Evolutionary conservation across 2,329 filamentous ascomycete genomes (phyloP).

Genomic region (Fusarium denticulatum): DNA sequence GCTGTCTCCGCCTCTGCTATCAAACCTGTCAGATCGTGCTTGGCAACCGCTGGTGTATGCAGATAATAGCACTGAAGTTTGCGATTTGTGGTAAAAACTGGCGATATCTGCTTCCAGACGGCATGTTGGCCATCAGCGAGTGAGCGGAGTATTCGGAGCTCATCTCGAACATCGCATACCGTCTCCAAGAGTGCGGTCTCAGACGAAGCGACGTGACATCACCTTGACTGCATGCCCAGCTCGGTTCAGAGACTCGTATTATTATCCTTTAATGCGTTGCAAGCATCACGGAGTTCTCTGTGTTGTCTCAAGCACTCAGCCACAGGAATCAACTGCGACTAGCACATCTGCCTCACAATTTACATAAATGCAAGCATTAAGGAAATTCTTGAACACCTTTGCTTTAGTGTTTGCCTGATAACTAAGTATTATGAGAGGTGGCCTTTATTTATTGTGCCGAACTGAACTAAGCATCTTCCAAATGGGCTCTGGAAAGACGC

Average conservation of each 20-base stretch:
- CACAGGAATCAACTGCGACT: no score
- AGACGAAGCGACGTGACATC: accelerated
- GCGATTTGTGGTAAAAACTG: no score
- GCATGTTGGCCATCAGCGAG: no score
- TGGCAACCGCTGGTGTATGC: background rate
- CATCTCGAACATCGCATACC: background rate
- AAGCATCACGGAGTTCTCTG: no score
- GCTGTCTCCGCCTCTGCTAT: background rate
- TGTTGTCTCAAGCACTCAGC: no score
- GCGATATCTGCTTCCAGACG: background rate
- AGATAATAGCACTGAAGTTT: no score
- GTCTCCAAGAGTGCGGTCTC: accelerated
- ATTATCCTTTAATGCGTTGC: accelerated
- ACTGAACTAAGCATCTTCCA: background rate
- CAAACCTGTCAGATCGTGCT: accelerated
- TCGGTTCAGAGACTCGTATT: background rate
- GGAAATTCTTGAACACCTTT: background rate
- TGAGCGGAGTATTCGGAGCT: background rate
- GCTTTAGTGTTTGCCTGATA: accelerated
- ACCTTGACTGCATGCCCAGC: no score
- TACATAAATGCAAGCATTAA: no score
- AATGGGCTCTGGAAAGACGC: background rate
- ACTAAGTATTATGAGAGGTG: accelerated
- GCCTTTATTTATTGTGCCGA: accelerated
- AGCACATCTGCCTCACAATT: no score